phyloP scores from a whole-genome alignment of 2,329 filamentous ascomycete species.

The Harringtonia lauricola region DNA sequence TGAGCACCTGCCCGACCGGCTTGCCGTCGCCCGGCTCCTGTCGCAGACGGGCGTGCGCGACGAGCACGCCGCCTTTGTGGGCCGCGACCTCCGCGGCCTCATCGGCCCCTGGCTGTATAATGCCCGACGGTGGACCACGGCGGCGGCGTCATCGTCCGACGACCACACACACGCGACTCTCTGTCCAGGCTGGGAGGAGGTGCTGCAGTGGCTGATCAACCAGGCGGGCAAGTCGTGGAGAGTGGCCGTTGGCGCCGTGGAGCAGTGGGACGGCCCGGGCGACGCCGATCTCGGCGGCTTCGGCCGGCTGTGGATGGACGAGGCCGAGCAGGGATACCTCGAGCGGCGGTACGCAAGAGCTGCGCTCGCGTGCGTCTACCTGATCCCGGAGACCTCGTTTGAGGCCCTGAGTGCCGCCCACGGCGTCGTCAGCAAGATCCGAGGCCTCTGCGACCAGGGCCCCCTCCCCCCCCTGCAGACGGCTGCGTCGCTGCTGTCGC shows the following conservation, averaged over 20 bases:
- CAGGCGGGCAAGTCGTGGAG: conserved; percentile 48
- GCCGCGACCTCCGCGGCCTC: conserved; percentile 55
- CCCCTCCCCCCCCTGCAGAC: conserved; percentile 28
- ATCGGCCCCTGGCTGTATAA: conserved; percentile 66
- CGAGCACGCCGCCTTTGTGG: conserved; percentile 28
- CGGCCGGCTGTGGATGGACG: conserved; percentile 44
- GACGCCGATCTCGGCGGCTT: conserved; percentile 59
- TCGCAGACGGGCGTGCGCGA: conserved; percentile 35
- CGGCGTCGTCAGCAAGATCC: conserved; percentile 46
- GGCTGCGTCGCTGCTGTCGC: conserved; percentile 33
- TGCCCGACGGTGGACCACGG: conserved; percentile 38
- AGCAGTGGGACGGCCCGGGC: conserved; percentile 62
- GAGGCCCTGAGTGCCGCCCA: conserved; percentile 51
- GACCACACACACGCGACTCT: conserved; percentile 16
- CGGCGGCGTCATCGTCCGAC: conserved; percentile 12
- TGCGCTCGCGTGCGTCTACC: conserved; percentile 56
- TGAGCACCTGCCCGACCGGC: conserved; percentile 44
- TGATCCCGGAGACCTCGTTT: conserved; percentile 46
- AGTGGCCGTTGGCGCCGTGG: conserved; percentile 50
- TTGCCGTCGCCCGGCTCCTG: conserved; percentile 51
- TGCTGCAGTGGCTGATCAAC: conserved; percentile 55
- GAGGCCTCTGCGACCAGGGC: conserved; percentile 48
- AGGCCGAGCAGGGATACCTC: conserved; percentile 48
- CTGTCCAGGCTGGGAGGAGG: conserved; percentile 56
- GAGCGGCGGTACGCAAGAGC: conserved; percentile 56